These are phyloP conservation scores for Fomitiporia mediterranea DNA, from an alignment of 1,284 basidiomycete genomes.

Conservation along the genomic window DNA sequence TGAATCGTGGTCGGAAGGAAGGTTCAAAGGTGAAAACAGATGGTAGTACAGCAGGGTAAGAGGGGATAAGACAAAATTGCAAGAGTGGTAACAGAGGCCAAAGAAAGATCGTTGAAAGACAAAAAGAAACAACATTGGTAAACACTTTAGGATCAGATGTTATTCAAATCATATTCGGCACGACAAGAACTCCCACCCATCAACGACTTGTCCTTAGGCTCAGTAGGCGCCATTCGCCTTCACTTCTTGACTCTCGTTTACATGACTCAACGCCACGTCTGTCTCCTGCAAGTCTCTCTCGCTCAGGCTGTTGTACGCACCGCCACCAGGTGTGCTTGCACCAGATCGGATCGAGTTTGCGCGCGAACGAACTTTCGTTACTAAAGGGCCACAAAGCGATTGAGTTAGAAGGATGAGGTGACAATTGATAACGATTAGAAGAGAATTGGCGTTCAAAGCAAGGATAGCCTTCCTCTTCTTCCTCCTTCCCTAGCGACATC, in stretches of 20 bases:
- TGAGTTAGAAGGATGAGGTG: too few species aligned
- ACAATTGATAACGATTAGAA: slow-evolving; percentile 17
- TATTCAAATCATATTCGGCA: too few species aligned
- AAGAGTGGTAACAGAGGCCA: too few species aligned
- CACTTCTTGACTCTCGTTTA: slow-evolving; percentile 32
- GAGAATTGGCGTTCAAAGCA: slow-evolving; percentile 33
- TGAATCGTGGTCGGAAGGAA: too few species aligned
- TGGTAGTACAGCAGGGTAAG: too few species aligned
- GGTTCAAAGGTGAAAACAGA: too few species aligned
- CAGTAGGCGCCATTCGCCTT: slow-evolving; percentile 27
- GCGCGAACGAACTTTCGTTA: slow-evolving; percentile 87
- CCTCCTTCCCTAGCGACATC: slow-evolving; percentile 65
- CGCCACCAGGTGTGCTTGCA: slow-evolving; percentile 83
- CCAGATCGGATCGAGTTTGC: slow-evolving; percentile 84
- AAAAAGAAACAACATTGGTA: too few species aligned
- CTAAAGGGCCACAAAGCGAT: slow-evolving; percentile 60
- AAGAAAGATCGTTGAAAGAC: too few species aligned
- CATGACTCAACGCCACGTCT: slow-evolving; percentile 76
- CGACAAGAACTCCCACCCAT: too few species aligned
- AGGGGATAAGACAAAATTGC: too few species aligned
- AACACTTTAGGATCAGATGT: too few species aligned
- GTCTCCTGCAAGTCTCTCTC: slow-evolving; percentile 81
- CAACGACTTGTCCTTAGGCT: too few species aligned
- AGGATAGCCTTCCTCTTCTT: slow-evolving; percentile 89
- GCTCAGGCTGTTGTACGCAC: slow-evolving; percentile 69